Percentiles rank a stretch among this genome's conserved stretches.
These are phyloP conservation scores for Agapanthus africanus DNA, from an alignment of 106 monocot species.

Conservation along the genomic window DNA sequence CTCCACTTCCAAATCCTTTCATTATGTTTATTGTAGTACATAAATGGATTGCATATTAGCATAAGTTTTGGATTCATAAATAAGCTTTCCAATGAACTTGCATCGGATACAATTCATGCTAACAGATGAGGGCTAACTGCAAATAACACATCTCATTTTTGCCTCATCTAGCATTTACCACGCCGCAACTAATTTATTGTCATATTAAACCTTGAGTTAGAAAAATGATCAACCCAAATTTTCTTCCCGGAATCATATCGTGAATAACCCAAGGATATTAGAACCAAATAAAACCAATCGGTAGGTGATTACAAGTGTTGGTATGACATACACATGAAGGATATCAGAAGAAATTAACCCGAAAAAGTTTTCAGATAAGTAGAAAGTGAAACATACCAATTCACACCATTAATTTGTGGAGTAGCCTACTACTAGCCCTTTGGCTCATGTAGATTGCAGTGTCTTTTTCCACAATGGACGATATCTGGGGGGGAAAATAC, in stretches of 20 bases:
- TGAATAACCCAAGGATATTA: no score
- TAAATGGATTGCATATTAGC: neutral
- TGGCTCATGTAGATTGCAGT: slow-evolving; percentile 53
- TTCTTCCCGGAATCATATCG: no score
- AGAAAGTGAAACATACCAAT: slow-evolving; percentile 34
- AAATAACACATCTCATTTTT: no score
- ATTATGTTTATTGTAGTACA: slow-evolving; percentile 53
- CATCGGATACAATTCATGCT: neutral
- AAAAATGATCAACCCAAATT: no score
- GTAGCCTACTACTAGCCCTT: slow-evolving; percentile 86
- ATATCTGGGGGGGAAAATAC: slow-evolving; percentile 45
- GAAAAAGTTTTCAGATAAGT: no score
- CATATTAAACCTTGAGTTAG: no score
- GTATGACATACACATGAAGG: neutral
- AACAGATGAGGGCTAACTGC: no score
- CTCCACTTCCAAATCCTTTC: slow-evolving; percentile 79
- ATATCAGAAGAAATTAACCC: no score
- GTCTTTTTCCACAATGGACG: slow-evolving; percentile 59
- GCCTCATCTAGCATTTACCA: no score
- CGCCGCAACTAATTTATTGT: no score
- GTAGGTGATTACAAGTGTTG: neutral
- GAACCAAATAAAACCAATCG: no score
- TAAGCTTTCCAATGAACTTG: neutral
- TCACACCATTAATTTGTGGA: slow-evolving; percentile 66
- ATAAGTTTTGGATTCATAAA: neutral